phyloP scores from a whole-genome alignment of 371 early-diverging fungal genomes.

The Mucor mucedo region DNA sequence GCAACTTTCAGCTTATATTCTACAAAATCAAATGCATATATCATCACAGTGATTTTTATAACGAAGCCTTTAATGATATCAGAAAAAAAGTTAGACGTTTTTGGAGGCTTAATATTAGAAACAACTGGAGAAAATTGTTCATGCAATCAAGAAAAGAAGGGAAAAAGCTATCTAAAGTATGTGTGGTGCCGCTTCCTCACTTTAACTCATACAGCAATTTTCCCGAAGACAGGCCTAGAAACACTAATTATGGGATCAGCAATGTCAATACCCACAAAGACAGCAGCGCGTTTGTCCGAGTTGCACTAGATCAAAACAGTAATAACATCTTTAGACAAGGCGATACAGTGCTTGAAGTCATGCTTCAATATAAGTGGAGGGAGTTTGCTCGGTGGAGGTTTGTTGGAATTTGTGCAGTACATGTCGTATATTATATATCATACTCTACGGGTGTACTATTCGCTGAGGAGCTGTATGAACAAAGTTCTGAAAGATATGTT shows the following conservation, averaged over 20 bases:
- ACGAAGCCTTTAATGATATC: neutral
- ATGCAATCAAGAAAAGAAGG: neutral
- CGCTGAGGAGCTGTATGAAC: conserved; percentile 7
- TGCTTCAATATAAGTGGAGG: conserved; percentile 23
- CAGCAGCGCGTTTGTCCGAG: conserved; percentile 3
- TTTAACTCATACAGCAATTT: conserved; percentile 16
- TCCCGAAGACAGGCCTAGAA: conserved; percentile 7
- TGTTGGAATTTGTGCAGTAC: neutral
- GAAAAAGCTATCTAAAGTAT: neutral
- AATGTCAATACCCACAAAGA: neutral
- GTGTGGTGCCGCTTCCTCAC: conserved; percentile 15
- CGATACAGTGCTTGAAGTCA: conserved; percentile 16
- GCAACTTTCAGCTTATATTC: neutral
- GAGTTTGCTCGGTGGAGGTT: conserved; percentile 8
- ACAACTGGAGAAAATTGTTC: neutral
- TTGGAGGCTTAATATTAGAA: neutral
- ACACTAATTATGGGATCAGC: neutral
- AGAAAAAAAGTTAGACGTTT: neutral
- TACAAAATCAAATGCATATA: too few species aligned
- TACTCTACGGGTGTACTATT: conserved; percentile 13
- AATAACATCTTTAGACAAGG: conserved; percentile 21
- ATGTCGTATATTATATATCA: conserved; percentile 9
- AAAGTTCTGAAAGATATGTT: neutral
- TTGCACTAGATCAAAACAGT: conserved; percentile 2
- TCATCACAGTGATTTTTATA: neutral